Conservation (phyloP, 495 filamentous ascomycete genomes). For the Trichoderma erinaceum region DNA sequence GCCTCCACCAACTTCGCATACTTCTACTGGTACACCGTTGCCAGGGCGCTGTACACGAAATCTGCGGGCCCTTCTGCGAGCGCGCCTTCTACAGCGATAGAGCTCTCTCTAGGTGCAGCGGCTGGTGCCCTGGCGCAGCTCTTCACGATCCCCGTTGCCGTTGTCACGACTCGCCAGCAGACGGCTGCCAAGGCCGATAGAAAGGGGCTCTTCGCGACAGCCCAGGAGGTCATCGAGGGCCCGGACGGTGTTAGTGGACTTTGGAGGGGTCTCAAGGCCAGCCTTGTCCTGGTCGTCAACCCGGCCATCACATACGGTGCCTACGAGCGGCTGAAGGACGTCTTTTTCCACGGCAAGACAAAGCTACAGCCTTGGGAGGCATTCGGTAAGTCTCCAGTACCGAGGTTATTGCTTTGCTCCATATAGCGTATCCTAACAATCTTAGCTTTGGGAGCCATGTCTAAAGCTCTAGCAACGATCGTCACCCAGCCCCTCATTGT, state of each 20-base stretch:
- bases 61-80: slow-evolving; percentile 50
- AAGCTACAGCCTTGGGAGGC: slow-evolving; percentile 81
- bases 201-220: slow-evolving; percentile 86
- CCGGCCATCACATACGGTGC: slow-evolving; percentile 97
- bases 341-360: slow-evolving; percentile 69
- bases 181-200: slow-evolving; percentile 76
- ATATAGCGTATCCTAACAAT: slow-evolving; percentile 15
- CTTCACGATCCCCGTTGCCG: slow-evolving; percentile 93
- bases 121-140: slow-evolving; percentile 89
- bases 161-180: slow-evolving; percentile 93
- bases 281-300: slow-evolving; percentile 92
- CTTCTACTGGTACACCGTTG: slow-evolving; percentile 97
- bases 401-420: background rate
- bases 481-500: slow-evolving; percentile 95
- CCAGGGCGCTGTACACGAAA: slow-evolving; percentile 74
- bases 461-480: slow-evolving; percentile 88
- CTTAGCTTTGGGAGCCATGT: slow-evolving; percentile 83
- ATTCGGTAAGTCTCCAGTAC: slow-evolving; percentile 60
- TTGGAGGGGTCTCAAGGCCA: slow-evolving; percentile 94
- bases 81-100: slow-evolving; percentile 73
- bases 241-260: slow-evolving; percentile 87
- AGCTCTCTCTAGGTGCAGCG: slow-evolving; percentile 80
- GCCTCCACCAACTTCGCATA: slow-evolving; percentile 98
- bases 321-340: slow-evolving; percentile 81
- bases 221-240: slow-evolving; percentile 76